Base-by-base conservation (phyloP, 306 rosid genomes). In the Rosa chinensis region DNA sequence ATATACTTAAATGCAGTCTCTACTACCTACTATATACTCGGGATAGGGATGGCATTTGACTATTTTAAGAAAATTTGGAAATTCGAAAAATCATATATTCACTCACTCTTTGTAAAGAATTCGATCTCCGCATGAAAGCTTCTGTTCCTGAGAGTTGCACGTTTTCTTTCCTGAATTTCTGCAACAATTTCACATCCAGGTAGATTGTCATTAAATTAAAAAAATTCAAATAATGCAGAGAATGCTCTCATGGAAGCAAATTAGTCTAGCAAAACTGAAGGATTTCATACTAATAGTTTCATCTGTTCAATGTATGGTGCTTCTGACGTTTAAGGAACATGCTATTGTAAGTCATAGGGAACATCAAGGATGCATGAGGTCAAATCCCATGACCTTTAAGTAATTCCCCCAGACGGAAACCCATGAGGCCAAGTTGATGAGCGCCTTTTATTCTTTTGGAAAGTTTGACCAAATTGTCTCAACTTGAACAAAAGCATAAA, bases 151-250 rank as follows among this genome's bases (percentile, higher is more conserved):
- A 93, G 83, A 95, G 97, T 68, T 93, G 84, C 89, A 48, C 66
- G 70, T 93, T 96, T 80, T 95, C 97, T 84, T 91, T 92, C 86
- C 97, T 88, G 87, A 94, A 94, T 94, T 87, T 92, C 99, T 94
- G 92, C 56, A 75, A 61, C 68, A 80, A 67, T 78, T 83, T 53
- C 77, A 53, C 59, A 71, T 21, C 79, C 35, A 75, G 16, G 28
- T 25, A 62, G 74, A 48, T 32, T 32, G 37, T 2, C 37, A 32
- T 2, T 1, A 32, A 32, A 32, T 1, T 32, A 32, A 32, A 32
- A 32, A 32, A 32, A 32, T 32, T 32, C 37, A 32, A 32, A 32
- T 32, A 32, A 49, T 6, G 43, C 28, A 32, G 10, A 40, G 12
- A 55, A n/a, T 53, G 52, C 37, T 28, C 39, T 66, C 42, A 40